Evolutionary conservation across 495 filamentous ascomycete genomes (phyloP), one percentile per base, ranked within the genome.

Genomic region (Astrocystis sublimbata): DNA sequence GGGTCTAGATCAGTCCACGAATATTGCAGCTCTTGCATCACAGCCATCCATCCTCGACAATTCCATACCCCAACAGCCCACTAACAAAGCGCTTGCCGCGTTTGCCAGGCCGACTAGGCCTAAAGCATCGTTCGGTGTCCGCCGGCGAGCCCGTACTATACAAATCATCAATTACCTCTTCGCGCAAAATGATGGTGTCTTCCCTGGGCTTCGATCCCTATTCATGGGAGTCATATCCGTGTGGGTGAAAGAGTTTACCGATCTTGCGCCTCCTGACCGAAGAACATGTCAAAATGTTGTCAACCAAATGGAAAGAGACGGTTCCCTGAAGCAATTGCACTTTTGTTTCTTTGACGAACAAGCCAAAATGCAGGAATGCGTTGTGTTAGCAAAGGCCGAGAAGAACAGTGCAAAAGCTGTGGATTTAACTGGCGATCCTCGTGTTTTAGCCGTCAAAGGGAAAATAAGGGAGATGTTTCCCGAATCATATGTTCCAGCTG

Each of bases 111-210:
- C 43, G 3, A 24, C 61, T 10, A 58, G 24, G 31, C 35, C 61
- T 5, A 63, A 58, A 9, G 46, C 43, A 9, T 60, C 60, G 13
- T 54, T 75, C 63, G 66, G 73, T 61, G 58, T 58, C 31, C 23
- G 64, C 41, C 70, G 70, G 24, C 63, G 58, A 33, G 68, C 70
- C 33, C 68, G 70, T 26, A 62, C 65, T 6, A 82, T 80, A 41
- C 83, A 85, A 21, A 87, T 93, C 40, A 79, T 96, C 42, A 76
- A 88, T 63, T 84, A 90, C 45, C 77, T 96, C 30, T 70, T 96
- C 8, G 79, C 88, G 28, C 83, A 80, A 46, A 89, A 89, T 63
- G 77, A 80, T 36, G 91, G 91, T 3, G 86, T 90, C 3, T 93
- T 90, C 59, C 90, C 90, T 10, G 85, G 87, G 24, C 84, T 87